Evolutionary conservation across 1,139 yeast genomes (phyloP), one percentile per base, ranked within the genome.

Genomic region (Citeromyces siamensis): DNA sequence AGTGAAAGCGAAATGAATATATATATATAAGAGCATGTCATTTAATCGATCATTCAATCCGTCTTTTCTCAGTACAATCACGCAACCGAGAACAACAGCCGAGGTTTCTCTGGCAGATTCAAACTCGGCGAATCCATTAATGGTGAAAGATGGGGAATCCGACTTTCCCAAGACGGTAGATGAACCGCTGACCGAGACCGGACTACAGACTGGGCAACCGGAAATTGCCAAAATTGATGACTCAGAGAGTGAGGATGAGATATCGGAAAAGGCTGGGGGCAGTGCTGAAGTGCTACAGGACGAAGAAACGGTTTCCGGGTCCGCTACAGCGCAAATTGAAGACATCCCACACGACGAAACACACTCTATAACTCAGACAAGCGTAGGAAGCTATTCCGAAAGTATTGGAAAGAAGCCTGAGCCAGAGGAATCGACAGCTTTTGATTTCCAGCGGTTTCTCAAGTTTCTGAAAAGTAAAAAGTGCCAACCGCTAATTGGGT

Each of bases 401-500:
- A 6, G 16, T 12, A 26, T 26, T 9, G 31, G 31, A 13, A 26
- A 12, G 16, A 26, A 26, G 16, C 31, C 31, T 4, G 31, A 26
- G 16, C 12, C 12, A n/a, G 16, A 14, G 16, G 31, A 26, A 26
- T 6, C 9, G 6, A 12, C 17, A 5, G 31, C 31, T 6, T 83
- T 85, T 58, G 95, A 90, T 53, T 90, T 88, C 55, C 95, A 83
- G 50, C 61, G 67, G 18, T 93, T 93, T 52, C 63, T 88, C 28
- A 64, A 68, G 5, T 85, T 81, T 43, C 65, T 93, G 43, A 75
- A 80, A 40, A 69, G 73, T 41, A 79, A 76, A 45, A 65, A 72
- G 38, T 95, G 97, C 2, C 95, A 85, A 42, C 97, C 98, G 0
- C 70, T 88, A 32, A 88, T 90, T 2, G 70, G 88, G 38, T 93